Conservation (phyloP, 768 basidiomycete species). For the Auriscalpium orientale region DNA sequence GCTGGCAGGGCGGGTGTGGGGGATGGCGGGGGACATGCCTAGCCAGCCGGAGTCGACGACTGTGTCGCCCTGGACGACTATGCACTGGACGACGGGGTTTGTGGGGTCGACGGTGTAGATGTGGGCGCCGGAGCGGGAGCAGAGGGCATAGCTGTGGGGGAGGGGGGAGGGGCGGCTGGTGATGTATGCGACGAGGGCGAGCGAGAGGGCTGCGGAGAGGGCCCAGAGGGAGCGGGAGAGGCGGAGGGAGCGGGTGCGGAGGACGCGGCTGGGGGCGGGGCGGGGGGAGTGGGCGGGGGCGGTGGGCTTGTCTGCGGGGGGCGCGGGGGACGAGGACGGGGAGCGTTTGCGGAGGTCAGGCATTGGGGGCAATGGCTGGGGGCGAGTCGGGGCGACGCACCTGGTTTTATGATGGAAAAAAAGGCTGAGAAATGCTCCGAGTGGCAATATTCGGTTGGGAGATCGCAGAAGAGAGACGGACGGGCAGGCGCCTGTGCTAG, state of each 20-base stretch:
- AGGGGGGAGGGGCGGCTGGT: constrained; percentile 6
- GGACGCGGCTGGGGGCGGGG: background rate
- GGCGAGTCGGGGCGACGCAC: background rate
- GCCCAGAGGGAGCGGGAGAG: constrained; percentile 10
- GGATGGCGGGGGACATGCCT: constrained; percentile 32
- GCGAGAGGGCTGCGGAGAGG: constrained; percentile 17
- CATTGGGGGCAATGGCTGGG: constrained; percentile 6
- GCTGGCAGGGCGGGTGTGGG: background rate
- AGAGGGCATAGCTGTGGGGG: constrained; percentile 48
- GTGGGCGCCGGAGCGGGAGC: constrained; percentile 40
- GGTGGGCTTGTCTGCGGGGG: background rate
- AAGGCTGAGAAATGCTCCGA: background rate
- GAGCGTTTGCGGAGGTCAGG: constrained; percentile 15
- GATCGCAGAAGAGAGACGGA: constrained; percentile 7
- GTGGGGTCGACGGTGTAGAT: constrained; percentile 64
- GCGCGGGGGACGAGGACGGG: constrained; percentile 11
- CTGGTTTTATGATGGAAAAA: background rate
- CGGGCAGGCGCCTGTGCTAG: constrained; percentile 9
- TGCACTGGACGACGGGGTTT: constrained; percentile 49
- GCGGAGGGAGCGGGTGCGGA: background rate
- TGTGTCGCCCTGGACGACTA: constrained; percentile 44
- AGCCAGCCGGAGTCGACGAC: constrained; percentile 51
- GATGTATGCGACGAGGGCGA: constrained; percentile 13
- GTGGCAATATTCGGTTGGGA: constrained; percentile 1
- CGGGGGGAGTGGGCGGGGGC: background rate